These are phyloP conservation scores for Macrophomina phaseolina DNA, from an alignment of 2,329 filamentous ascomycete genomes.

Conservation along the genomic window DNA sequence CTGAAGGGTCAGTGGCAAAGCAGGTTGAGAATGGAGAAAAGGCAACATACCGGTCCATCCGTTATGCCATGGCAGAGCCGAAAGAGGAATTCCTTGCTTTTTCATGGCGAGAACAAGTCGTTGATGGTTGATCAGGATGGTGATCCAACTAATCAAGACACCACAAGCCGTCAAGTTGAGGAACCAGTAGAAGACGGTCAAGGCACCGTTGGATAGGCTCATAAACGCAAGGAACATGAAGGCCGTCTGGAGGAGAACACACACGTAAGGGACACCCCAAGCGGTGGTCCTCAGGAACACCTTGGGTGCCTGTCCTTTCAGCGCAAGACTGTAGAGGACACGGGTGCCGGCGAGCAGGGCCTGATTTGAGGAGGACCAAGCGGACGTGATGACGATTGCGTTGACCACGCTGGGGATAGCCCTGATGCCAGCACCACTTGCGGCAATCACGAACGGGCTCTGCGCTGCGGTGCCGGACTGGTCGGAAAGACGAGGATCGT, in stretches of 20 bases:
- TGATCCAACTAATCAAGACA: constrained; percentile 61
- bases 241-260: constrained; percentile 68
- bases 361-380: constrained; percentile 62
- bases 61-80: constrained; percentile 46
- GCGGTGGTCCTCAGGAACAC: constrained; percentile 65
- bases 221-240: constrained; percentile 76
- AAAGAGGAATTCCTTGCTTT: constrained; percentile 53
- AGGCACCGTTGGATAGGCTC: constrained; percentile 69
- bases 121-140: constrained; percentile 56
- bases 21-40: constrained; percentile 71
- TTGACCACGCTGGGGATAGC: constrained; percentile 65
- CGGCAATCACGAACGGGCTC: constrained; percentile 69
- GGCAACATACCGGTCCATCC: constrained; percentile 62
- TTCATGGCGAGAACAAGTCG: constrained; percentile 53
- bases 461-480: constrained; percentile 61
- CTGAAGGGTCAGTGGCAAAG: constrained; percentile 33
- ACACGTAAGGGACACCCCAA: constrained; percentile 75
- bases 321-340: constrained; percentile 58
- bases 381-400: constrained; percentile 59
- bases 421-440: constrained; percentile 59
- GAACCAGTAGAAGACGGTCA: constrained; percentile 71
- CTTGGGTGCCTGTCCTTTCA: constrained; percentile 59
- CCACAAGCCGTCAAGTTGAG: constrained; percentile 66
- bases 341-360: constrained; percentile 62
- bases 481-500: constrained; percentile 62